A percentile compares a stretch with the other conserved stretches of the same genome.
These are phyloP conservation scores for Helicostylum pulchrum DNA, from an alignment of 192 early-diverging fungal genomes.

Conservation along the genomic window DNA sequence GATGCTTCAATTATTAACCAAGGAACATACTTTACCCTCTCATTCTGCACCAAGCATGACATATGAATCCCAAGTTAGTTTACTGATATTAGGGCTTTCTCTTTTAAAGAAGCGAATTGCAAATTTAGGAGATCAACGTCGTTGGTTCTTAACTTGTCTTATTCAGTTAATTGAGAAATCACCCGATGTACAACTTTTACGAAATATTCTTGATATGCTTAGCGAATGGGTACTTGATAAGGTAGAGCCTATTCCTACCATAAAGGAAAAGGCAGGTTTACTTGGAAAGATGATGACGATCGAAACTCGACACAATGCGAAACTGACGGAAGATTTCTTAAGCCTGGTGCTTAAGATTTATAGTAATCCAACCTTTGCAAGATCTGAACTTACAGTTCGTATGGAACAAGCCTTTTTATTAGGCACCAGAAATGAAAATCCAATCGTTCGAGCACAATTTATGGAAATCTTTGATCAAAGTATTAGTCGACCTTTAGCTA, in stretches of 20 bases:
- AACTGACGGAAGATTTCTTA: slow-evolving; percentile 83
- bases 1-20: slow-evolving; percentile 78
- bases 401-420: slow-evolving; percentile 92
- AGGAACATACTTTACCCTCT: slow-evolving; percentile 68
- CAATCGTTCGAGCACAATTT: slow-evolving; percentile 76
- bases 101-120: slow-evolving; percentile 59
- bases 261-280: slow-evolving; percentile 93
- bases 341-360: slow-evolving; percentile 89
- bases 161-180: slow-evolving; percentile 84
- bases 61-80: slow-evolving; percentile 45
- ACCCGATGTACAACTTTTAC: slow-evolving; percentile 64
- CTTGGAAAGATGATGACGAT: slow-evolving; percentile 88
- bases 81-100: slow-evolving; percentile 52
- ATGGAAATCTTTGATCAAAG: slow-evolving; percentile 78
- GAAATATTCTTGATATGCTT: slow-evolving; percentile 77
- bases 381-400: slow-evolving; percentile 88
- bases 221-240: slow-evolving; percentile 82
- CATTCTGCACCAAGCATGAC: slow-evolving; percentile 30
- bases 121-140: slow-evolving; percentile 79
- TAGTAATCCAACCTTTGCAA: slow-evolving; percentile 72
- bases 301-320: slow-evolving; percentile 65
- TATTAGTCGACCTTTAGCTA: slow-evolving; percentile 59
- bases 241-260: slow-evolving; percentile 86
- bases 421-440: slow-evolving; percentile 80
- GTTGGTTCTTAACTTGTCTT: slow-evolving; percentile 76